These are phyloP conservation scores for Artemisia argyi DNA, from an alignment of 129 eudicot genomes.

Conservation along the genomic window DNA sequence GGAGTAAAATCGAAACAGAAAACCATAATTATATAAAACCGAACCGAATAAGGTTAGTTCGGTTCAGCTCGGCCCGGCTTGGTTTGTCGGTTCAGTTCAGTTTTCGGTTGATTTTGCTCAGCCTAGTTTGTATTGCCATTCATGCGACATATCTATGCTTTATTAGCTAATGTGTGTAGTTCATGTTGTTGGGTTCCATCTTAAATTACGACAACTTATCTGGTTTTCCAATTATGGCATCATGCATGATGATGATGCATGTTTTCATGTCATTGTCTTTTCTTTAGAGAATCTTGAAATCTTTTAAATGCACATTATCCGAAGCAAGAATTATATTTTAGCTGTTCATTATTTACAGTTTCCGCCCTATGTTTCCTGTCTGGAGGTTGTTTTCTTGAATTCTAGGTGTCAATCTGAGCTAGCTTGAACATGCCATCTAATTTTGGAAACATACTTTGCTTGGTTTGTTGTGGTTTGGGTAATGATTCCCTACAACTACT, in stretches of 20 bases:
- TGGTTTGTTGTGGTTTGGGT: constrained; percentile 13
- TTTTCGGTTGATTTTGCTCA: too few relatives aligned
- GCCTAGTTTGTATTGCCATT: constrained; percentile 1
- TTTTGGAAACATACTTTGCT: constrained; percentile 11
- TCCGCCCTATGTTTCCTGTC: constrained; percentile 8
- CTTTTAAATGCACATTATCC: constrained; percentile 21
- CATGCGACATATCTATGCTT: constrained; percentile 1
- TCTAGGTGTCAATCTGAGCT: constrained; percentile 20
- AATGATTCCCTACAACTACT: constrained; percentile 6
- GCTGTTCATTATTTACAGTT: constrained; percentile 6
- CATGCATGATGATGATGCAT: constrained; percentile 13
- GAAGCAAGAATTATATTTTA: constrained; percentile 6
- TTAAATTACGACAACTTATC: constrained; percentile 5
- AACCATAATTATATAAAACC: too few relatives aligned
- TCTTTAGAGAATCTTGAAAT: constrained; percentile 18
- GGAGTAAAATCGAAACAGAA: too few relatives aligned
- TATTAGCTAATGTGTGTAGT: constrained; percentile 7
- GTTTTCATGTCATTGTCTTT: constrained; percentile 19
- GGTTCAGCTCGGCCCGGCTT: too few relatives aligned
- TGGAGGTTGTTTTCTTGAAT: not conserved
- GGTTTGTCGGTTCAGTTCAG: too few relatives aligned
- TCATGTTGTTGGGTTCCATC: constrained; percentile 7
- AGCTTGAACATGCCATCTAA: constrained; percentile 22
- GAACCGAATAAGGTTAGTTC: too few relatives aligned
- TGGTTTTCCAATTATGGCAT: not conserved